Conservation (phyloP, 768 basidiomycete species). For the Arthromyces matolae region DNA sequence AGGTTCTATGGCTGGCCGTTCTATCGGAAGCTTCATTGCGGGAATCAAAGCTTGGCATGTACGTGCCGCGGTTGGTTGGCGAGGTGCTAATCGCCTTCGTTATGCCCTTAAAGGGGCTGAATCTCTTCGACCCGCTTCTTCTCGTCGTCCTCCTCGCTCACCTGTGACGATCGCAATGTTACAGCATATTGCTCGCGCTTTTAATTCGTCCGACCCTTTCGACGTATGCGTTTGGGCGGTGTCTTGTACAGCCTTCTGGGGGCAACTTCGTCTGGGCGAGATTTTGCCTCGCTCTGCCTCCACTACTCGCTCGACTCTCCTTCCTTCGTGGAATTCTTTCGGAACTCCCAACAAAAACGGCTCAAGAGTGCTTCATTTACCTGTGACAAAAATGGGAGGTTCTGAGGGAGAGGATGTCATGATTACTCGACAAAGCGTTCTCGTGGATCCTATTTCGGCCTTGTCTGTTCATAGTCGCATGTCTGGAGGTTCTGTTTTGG, state of each 20-base stretch:
- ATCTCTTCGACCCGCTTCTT: constrained; percentile 21
- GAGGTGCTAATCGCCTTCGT: constrained; percentile 13
- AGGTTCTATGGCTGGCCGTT: constrained; percentile 15
- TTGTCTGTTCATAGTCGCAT: too few species aligned
- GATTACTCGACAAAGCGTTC: constrained; percentile 6
- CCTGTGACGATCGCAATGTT: constrained; percentile 22
- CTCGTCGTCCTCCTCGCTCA: constrained; percentile 10
- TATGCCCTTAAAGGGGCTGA: constrained; percentile 21
- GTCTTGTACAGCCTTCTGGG: constrained; percentile 29
- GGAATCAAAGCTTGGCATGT: constrained; percentile 33
- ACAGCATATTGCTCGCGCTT: constrained; percentile 5
- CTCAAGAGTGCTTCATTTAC: constrained; percentile 21
- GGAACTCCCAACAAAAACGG: background rate
- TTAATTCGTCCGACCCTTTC: constrained; percentile 4
- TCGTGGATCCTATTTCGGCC: constrained; percentile 20
- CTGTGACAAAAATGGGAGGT: constrained; percentile 20
- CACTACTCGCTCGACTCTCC: background rate
- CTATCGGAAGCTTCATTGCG: constrained; percentile 20
- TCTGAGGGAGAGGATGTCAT: constrained; percentile 16
- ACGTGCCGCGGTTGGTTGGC: constrained; percentile 21
- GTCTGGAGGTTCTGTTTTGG: too few species aligned
- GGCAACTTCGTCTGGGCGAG: constrained; percentile 30
- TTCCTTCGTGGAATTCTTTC: constrained; percentile 5
- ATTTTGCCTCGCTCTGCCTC: background rate
- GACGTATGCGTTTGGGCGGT: constrained; percentile 22